These are phyloP conservation scores for Russula griseocarnosa DNA, from an alignment of 768 basidiomycete species.

Conservation along the genomic window DNA sequence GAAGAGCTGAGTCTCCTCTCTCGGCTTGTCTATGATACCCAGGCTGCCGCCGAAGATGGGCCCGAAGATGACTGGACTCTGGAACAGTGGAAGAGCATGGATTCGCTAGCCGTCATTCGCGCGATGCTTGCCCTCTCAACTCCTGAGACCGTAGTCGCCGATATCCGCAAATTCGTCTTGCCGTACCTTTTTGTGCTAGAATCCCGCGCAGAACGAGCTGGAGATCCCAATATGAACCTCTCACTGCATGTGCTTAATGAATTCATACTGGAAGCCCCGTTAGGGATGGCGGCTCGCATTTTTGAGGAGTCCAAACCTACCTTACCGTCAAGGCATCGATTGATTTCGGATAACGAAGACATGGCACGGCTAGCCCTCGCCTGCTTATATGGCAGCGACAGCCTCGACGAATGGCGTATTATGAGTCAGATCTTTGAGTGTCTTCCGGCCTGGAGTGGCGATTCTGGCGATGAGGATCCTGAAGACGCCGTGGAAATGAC, in stretches of 20 bases:
- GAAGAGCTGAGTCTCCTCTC: constrained; percentile 89
- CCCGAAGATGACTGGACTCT: constrained; percentile 71
- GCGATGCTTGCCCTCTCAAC: constrained; percentile 77
- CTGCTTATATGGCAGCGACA: constrained; percentile 78
- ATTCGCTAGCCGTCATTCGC: constrained; percentile 57
- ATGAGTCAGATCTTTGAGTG: constrained; percentile 97
- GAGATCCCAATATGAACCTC: constrained; percentile 63
- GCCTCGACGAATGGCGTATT: constrained; percentile 65
- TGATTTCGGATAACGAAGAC: constrained; percentile 79
- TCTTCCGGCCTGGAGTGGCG: constrained; percentile 82
- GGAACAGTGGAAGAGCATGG: constrained; percentile 64
- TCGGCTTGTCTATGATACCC: constrained; percentile 80
- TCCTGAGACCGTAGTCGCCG: constrained; percentile 55
- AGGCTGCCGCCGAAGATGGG: constrained; percentile 43
- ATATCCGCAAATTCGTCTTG: constrained; percentile 74
- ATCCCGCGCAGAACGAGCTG: constrained; percentile 77
- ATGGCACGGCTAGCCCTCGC: constrained; percentile 84
- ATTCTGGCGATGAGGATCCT: constrained; percentile 53
- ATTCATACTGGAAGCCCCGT: constrained; percentile 62
- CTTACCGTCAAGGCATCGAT: constrained; percentile 58
- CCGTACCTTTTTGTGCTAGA: constrained; percentile 94
- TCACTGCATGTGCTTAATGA: constrained; percentile 64
- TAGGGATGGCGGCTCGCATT: constrained; percentile 66
- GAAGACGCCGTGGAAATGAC: constrained; percentile 80
- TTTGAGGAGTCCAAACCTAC: constrained; percentile 94